Percentiles rank a stretch among this genome's conserved stretches.
Evolutionary conservation across 371 early-diverging fungal genomes (phyloP).

Genomic region (Rhizomucor miehei): DNA sequence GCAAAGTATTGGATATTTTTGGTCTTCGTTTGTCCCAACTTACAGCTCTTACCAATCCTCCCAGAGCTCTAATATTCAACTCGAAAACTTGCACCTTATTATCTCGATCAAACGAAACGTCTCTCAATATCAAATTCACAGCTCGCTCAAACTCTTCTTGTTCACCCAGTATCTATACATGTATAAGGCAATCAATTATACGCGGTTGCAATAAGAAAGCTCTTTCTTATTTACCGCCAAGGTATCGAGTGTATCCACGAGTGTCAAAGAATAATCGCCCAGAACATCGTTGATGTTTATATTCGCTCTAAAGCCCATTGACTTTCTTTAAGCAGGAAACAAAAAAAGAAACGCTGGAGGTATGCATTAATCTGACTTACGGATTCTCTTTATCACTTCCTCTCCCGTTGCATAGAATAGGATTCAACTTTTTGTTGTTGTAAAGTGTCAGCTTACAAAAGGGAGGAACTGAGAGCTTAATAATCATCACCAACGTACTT

Average conservation of each 20-base stretch:
- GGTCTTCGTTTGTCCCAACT: no score
- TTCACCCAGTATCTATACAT: conserved; percentile 64
- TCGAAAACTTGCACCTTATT: conserved; percentile 94
- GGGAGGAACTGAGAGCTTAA: no score
- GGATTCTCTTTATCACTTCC: conserved; percentile 72
- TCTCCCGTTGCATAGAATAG: conserved; percentile 78
- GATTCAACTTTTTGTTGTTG: conserved; percentile 59
- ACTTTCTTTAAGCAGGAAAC: conserved; percentile 1
- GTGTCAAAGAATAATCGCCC: conserved; percentile 88
- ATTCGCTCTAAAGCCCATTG: conserved; percentile 38
- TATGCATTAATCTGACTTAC: conserved; percentile 37
- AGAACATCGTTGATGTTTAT: conserved; percentile 85
- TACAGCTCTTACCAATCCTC: conserved; percentile 65
- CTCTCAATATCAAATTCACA: conserved; percentile 60
- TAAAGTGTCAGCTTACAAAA: conserved; percentile 2
- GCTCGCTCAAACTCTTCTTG: conserved; percentile 69
- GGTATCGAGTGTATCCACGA: conserved; percentile 89
- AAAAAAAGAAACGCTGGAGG: not conserved
- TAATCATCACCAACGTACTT: conserved; percentile 38
- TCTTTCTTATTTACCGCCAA: conserved; percentile 57
- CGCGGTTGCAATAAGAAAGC: not conserved
- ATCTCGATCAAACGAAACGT: conserved; percentile 78
- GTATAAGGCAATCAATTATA: no score
- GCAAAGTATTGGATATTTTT: no score
- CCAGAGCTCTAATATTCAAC: conserved; percentile 87